Evolutionary conservation across 441 rosid species (phyloP).

Genomic region (Metrosideros polymorpha): DNA sequence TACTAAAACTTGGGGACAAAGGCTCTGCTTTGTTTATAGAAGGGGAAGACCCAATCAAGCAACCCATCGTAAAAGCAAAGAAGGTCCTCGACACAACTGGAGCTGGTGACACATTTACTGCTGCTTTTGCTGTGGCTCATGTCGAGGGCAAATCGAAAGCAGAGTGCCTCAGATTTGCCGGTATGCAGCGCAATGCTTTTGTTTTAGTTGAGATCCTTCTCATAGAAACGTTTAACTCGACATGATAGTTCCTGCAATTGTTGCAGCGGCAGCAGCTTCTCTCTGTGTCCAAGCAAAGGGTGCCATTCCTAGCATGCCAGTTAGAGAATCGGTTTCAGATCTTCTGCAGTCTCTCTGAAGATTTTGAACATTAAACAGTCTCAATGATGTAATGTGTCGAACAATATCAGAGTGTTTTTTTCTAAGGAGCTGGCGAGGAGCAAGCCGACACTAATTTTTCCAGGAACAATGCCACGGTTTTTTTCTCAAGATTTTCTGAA

Average conservation of each 20-base stretch:
- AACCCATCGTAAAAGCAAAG: conserved; percentile 56
- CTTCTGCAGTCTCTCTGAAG: conserved; percentile 31
- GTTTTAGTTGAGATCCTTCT: not conserved
- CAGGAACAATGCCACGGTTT: not conserved
- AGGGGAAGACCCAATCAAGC: conserved; percentile 60
- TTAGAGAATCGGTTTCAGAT: conserved; percentile 46
- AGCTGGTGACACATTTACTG: conserved; percentile 95
- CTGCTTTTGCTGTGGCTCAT: conserved; percentile 86
- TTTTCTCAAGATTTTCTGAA: not conserved
- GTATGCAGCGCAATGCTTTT: conserved; percentile 15
- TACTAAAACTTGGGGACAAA: conserved; percentile 79
- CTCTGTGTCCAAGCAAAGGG: conserved; percentile 92
- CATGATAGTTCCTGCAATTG: not conserved
- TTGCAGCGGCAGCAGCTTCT: conserved; percentile 93
- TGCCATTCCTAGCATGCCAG: conserved; percentile 93
- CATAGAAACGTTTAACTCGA: not conserved
- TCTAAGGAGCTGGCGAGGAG: not conserved
- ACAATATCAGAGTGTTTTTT: not conserved
- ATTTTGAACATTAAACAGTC: not conserved
- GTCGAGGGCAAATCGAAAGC: conserved; percentile 67
- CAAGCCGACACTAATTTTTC: not conserved
- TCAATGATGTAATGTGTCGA: not conserved
- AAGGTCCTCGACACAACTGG: conserved; percentile 86
- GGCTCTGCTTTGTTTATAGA: conserved; percentile 76
- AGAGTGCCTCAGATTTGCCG: conserved; percentile 82